These are phyloP conservation scores for Xylaria curta DNA, from an alignment of 495 filamentous ascomycete genomes.

Conservation along the genomic window DNA sequence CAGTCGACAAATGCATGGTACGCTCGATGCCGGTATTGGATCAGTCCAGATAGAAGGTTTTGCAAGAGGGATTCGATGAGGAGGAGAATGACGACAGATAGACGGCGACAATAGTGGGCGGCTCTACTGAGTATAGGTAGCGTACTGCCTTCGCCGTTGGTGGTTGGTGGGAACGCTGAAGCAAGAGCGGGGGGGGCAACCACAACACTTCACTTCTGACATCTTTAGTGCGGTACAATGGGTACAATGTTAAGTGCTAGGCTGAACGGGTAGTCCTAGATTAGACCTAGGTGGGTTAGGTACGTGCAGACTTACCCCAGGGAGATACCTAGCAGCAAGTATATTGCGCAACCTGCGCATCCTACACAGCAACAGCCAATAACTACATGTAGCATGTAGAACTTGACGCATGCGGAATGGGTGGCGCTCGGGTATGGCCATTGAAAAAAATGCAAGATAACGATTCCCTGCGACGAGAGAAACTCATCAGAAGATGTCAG, in stretches of 20 bases:
- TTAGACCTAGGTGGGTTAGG: not conserved
- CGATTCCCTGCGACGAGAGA: not conserved
- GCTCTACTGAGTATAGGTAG: conserved; percentile 6
- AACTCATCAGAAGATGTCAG: not conserved
- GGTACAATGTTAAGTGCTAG: not conserved
- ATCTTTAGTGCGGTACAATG: not conserved
- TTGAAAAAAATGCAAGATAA: not conserved
- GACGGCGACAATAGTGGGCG: conserved; percentile 19
- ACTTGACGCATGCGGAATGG: not conserved
- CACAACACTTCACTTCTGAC: not conserved
- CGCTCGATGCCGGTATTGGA: not conserved
- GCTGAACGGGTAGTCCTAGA: not conserved
- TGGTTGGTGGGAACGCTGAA: conserved; percentile 20
- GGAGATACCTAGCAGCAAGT: not conserved
- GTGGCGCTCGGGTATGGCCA: not conserved
- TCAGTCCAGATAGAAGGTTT: conserved; percentile 16
- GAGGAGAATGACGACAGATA: conserved; percentile 28
- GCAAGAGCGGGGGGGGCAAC: conserved; percentile 21
- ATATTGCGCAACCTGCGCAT: conserved; percentile 9
- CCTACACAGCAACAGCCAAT: not conserved
- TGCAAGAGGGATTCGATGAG: conserved; percentile 12
- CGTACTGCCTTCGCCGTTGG: not conserved
- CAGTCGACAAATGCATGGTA: not conserved
- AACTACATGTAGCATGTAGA: not conserved
- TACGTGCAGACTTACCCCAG: not conserved